Evolutionary conservation across 192 early-diverging fungal genomes (phyloP).

Genomic region (Thamnidium elegans): DNA sequence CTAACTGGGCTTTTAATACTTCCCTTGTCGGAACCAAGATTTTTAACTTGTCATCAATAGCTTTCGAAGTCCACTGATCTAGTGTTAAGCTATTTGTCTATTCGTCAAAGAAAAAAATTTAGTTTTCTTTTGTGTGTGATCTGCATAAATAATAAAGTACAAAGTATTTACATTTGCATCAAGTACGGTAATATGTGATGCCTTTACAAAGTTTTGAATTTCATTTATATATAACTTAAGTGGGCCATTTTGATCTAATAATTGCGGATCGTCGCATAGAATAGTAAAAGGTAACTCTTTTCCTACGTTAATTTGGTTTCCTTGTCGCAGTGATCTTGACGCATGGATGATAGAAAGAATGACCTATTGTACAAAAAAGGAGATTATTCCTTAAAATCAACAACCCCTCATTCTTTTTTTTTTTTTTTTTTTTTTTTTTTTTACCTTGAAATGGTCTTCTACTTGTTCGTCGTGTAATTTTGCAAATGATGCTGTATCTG

Average conservation of each 20-base stretch:
- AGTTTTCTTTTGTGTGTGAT: neutral
- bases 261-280: slow-evolving; percentile 34
- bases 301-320: slow-evolving; percentile 44
- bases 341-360: slow-evolving; percentile 50
- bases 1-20: slow-evolving; percentile 27
- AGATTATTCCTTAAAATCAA: slow-evolving; percentile 1
- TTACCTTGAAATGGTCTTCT: slow-evolving; percentile 51
- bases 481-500: slow-evolving; percentile 30
- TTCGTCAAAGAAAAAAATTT: no score
- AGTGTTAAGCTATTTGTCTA: no score
- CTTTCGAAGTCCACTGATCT: slow-evolving; percentile 20
- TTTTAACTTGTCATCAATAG: slow-evolving; percentile 29
- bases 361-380: slow-evolving; percentile 24
- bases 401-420: no score
- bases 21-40: slow-evolving; percentile 36
- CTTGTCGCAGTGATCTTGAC: slow-evolving; percentile 51
- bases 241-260: slow-evolving; percentile 31
- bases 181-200: slow-evolving; percentile 32
- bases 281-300: slow-evolving; percentile 47
- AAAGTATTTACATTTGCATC: slow-evolving; percentile 20
- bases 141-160: neutral
- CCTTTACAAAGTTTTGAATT: slow-evolving; percentile 37
- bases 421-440: no score
- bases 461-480: slow-evolving; percentile 38
- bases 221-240: slow-evolving; percentile 36